Evolutionary conservation across 129 eudicot species (phyloP), one percentile per base, ranked within the genome.

Genomic region (Saposhnikovia divaricata): DNA sequence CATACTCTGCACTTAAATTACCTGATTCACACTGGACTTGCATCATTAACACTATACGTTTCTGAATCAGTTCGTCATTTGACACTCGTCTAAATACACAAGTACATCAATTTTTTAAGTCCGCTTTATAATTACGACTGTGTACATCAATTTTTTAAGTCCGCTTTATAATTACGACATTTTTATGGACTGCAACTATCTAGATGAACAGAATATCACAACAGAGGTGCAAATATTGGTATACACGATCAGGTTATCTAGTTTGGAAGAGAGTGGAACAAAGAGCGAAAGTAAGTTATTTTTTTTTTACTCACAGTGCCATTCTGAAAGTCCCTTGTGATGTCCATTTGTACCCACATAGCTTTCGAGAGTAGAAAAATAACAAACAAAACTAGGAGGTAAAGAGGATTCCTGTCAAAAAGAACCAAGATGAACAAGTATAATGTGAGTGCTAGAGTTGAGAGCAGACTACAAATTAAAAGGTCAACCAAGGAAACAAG

Each of bases 371-470:
- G 86, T 66, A 92, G 78, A 79, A 73, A 92, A 37, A 76, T 78
- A 43, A 92, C 91, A 71, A 92, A 92, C 78, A 92, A 69, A 31
- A 86, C 79, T 23, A 81, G 68, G 79, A 92, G 78, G 80, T 92
- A 92, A 46, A 90, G 87, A 18, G 98, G 98, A 81, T 93, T 93
- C 92, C 98, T 93, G 89, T 81, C 59, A 47, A 16, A 16, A 76
- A 44, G n/a, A 75, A 55, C 37, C 73, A 65, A 80, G 74, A 68
- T 2, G 28, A 68, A 82, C 15, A n/a, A 82, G 18, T 77, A 74
- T 75, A 66, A 47, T 39, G 21, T 46, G 81, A 84, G 40, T 51
- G 78, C 42, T 25, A 74, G 55, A 50, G 71, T 10, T 44, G 51
- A 79, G 25, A 81, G 68, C 34, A 75, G 34, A 44, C 13, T 13